Evolutionary conservation across 345 rosid genomes (phyloP).

Genomic region (Laguncularia racemosa): DNA sequence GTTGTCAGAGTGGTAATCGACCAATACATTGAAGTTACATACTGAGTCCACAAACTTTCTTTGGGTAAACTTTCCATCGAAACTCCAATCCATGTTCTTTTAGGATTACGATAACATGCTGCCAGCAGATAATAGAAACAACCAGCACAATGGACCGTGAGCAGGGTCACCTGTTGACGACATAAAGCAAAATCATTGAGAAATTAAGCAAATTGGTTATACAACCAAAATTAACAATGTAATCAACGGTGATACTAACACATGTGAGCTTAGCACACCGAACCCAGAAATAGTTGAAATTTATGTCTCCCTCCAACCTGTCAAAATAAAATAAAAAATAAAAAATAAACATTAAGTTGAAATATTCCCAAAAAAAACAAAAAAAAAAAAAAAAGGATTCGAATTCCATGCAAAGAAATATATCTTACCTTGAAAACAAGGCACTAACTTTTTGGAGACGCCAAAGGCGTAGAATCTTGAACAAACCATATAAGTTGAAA

Average conservation of each 20-base stretch:
- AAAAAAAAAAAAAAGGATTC: background rate
- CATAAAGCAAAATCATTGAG: constrained; percentile 1
- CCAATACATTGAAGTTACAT: constrained; percentile 92
- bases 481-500: constrained; percentile 49
- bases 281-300: constrained; percentile 89
- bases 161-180: constrained; percentile 70
- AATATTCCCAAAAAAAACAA: background rate
- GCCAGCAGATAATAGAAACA: constrained; percentile 91
- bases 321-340: constrained; percentile 1
- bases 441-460: constrained; percentile 95
- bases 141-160: constrained; percentile 83
- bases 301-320: constrained; percentile 92
- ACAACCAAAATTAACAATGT: background rate
- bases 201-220: background rate
- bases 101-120: constrained; percentile 46
- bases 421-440: constrained; percentile 66
- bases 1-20: constrained; percentile 93
- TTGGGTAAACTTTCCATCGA: constrained; percentile 34
- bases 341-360: too few relatives aligned
- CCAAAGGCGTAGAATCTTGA: constrained; percentile 97
- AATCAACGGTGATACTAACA: constrained; percentile 38
- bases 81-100: constrained; percentile 68
- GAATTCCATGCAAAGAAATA: background rate
- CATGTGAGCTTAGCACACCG: constrained; percentile 86
- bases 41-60: constrained; percentile 51